phyloP scores from a whole-genome alignment of 2,329 filamentous ascomycete genomes.

The Bipolaris sorokiniana region DNA sequence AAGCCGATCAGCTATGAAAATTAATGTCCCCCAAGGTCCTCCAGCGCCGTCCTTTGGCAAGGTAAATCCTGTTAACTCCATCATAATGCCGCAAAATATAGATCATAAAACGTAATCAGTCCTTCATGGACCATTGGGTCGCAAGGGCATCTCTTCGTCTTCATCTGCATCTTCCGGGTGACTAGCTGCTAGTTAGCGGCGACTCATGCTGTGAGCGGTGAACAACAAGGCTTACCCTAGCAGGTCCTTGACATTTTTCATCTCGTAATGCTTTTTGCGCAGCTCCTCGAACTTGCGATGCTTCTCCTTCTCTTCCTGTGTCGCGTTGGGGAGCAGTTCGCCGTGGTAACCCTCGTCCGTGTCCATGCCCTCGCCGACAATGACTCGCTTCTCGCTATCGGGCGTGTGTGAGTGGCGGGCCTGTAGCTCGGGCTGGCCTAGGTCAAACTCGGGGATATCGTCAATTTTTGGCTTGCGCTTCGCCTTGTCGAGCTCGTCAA shows the following conservation, averaged over 20 bases:
- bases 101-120: conserved; percentile 1
- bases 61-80: conserved; percentile 16
- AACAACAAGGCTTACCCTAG: conserved; percentile 65
- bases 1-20: conserved; percentile 8
- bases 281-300: conserved; percentile 89
- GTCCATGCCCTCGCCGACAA: conserved; percentile 66
- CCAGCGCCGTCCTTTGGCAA: conserved; percentile 1
- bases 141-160: conserved; percentile 15
- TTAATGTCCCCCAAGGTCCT: conserved; percentile 1
- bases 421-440: conserved; percentile 83
- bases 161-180: conserved; percentile 15
- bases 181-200: neutral
- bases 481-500: conserved; percentile 70
- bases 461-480: conserved; percentile 60
- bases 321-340: conserved; percentile 61
- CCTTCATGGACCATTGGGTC: conserved; percentile 10
- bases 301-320: conserved; percentile 81
- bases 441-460: conserved; percentile 88
- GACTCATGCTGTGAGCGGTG: neutral
- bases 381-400: conserved; percentile 74
- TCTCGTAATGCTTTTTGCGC: conserved; percentile 98
- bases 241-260: conserved; percentile 89
- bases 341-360: conserved; percentile 59
- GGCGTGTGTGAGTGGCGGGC: conserved; percentile 45
- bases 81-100: conserved; percentile 21